Percentiles rank a stretch among this genome's conserved stretches.
Evolutionary conservation across 2,329 filamentous ascomycete genomes (phyloP).

Genomic region (Emmonsiellopsis sp.): DNA sequence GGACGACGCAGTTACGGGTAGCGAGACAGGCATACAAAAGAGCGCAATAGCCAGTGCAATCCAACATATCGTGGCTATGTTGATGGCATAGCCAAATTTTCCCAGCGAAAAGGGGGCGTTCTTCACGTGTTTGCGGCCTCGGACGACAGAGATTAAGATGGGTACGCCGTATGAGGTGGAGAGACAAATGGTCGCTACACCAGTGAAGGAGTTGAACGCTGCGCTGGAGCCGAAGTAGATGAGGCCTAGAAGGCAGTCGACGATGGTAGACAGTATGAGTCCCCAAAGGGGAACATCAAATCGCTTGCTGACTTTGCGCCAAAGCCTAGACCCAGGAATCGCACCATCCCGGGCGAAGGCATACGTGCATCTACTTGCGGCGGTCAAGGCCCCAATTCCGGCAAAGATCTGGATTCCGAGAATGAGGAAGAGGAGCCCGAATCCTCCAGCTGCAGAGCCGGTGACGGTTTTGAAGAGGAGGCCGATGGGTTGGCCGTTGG

Average conservation of each 20-base stretch:
- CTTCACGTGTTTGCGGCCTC: conserved; percentile 56
- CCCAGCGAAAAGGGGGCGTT: conserved; percentile 62
- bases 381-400: conserved; percentile 65
- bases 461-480: conserved; percentile 68
- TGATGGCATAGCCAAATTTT: conserved; percentile 58
- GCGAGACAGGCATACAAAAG: conserved; percentile 64
- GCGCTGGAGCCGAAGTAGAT: conserved; percentile 72
- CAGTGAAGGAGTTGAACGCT: conserved; percentile 72
- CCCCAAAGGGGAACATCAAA: conserved; percentile 64
- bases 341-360: conserved; percentile 68
- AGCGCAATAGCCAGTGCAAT: conserved; percentile 60
- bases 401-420: conserved; percentile 70
- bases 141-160: conserved; percentile 61
- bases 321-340: conserved; percentile 60
- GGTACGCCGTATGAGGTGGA: conserved; percentile 68
- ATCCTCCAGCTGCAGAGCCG: conserved; percentile 62
- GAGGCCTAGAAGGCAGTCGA: conserved; percentile 63
- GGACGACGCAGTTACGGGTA: conserved; percentile 46
- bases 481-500: conserved; percentile 67
- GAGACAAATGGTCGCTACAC: conserved; percentile 70
- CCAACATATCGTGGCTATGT: conserved; percentile 60
- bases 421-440: conserved; percentile 66
- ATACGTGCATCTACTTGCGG: conserved; percentile 64
- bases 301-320: conserved; percentile 55
- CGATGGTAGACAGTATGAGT: conserved; percentile 56